Percentiles rank a stretch among this genome's conserved stretches.
These are phyloP conservation scores for Austroboletus niveus DNA, from an alignment of 1,284 basidiomycete genomes.

Conservation along the genomic window DNA sequence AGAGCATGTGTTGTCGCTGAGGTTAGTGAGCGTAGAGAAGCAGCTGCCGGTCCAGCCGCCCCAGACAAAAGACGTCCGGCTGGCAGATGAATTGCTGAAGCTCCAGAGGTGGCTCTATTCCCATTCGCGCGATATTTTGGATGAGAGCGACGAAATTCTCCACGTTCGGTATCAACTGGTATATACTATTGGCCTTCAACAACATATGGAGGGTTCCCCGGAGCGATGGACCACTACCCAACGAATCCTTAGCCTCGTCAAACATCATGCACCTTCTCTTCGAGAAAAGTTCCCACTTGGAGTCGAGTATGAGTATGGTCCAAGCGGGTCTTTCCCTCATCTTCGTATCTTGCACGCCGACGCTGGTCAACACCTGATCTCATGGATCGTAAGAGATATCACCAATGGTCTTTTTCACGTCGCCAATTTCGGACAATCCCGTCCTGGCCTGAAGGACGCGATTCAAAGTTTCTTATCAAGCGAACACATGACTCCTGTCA, in stretches of 20 bases:
- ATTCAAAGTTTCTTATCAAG: slow-evolving; percentile 24
- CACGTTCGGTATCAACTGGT: slow-evolving; percentile 43
- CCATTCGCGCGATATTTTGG: slow-evolving; percentile 34
- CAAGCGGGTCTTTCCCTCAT: slow-evolving; percentile 29
- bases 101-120: slow-evolving; percentile 38
- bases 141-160: too few species aligned
- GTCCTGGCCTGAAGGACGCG: slow-evolving; percentile 9
- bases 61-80: background rate
- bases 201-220: slow-evolving; percentile 39
- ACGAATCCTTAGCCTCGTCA: slow-evolving; percentile 37
- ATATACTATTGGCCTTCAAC: slow-evolving; percentile 45
- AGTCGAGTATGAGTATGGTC: slow-evolving; percentile 10
- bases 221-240: slow-evolving; percentile 48
- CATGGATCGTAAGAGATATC: slow-evolving; percentile 24
- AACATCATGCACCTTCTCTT: slow-evolving; percentile 12
- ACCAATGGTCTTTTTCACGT: slow-evolving; percentile 23
- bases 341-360: slow-evolving; percentile 33
- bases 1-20: too few species aligned
- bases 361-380: slow-evolving; percentile 24
- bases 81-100: slow-evolving; percentile 16
- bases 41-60: too few species aligned
- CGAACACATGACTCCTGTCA: slow-evolving; percentile 13
- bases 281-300: slow-evolving; percentile 16
- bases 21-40: too few species aligned
- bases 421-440: slow-evolving; percentile 19